Evolutionary conservation across 2,329 filamentous ascomycete genomes (phyloP), one percentile per base, ranked within the genome.

Genomic region (Paraphaeosphaeria sporulosa): DNA sequence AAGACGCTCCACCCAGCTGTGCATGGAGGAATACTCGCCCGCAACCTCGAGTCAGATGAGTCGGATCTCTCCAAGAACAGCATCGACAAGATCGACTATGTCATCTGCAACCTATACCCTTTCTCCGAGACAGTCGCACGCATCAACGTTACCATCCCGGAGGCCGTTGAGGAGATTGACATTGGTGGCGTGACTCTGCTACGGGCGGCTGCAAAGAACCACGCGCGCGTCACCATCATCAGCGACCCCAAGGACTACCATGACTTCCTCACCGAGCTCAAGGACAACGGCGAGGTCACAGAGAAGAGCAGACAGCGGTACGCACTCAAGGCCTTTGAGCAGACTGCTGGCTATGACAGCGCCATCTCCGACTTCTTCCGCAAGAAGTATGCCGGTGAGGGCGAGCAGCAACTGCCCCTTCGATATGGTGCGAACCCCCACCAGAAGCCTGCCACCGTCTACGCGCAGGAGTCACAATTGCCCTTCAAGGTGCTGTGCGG

Each of bases 111-210:
- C 83, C 87, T 99, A 46, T 98, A 99, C 81, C 95, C 95, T 13
- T 99, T 99, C 89, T 97, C 97, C 84, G 94, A 98, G 78, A 99
- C 95, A 34, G 89, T 99, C 71, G 91, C 93, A 72, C 96, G 97
- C 86, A 89, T 96, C 83, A 96, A 97, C 75, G 95, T 99, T 73
- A 98, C 94, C 63, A 92, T 99, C 64, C 89, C 92, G 54, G 94
- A 99, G 82, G 95, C 95, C 54, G 94, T 99, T 42, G 95, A 99
- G 83, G 95, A 99, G 84, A 96, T 99, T 73, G 95, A 99, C 81
- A 97, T 99, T 76, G 95, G 77, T 62, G 95, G 95, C 72, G 95
- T 99, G 55, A 99, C 95, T 42, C 89, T 99, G 63, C 92, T 99
- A 76, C 90, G 95, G 66, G 95, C 95, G 58, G 95, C 95, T 27